A percentile compares a stretch with the other conserved stretches of the same genome.
Conservation (phyloP, 768 basidiomycete genomes). For the Phlegmacium glaucopus region DNA sequence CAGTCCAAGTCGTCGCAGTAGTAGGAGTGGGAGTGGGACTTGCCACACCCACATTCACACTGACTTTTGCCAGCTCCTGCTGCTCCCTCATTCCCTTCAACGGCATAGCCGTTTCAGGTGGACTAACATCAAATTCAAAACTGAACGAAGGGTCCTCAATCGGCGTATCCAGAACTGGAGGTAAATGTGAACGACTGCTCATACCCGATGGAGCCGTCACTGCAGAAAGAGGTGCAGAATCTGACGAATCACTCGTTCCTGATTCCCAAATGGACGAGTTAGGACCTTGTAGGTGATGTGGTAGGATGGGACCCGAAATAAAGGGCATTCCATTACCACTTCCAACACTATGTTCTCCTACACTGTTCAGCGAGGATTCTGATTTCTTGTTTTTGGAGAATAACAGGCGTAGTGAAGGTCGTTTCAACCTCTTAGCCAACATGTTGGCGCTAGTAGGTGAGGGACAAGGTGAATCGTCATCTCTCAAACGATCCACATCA, state of each 20-base stretch:
- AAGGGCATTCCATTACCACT: constrained; percentile 16
- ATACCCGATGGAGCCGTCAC: constrained; percentile 51
- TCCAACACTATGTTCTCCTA: constrained; percentile 8
- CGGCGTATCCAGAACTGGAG: constrained; percentile 54
- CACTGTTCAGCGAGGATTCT: constrained; percentile 37
- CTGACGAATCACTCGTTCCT: constrained; percentile 41
- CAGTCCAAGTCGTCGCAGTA: background rate
- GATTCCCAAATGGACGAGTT: constrained; percentile 14
- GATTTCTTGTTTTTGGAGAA: constrained; percentile 70
- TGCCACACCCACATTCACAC: background rate
- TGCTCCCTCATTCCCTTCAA: constrained; percentile 18
- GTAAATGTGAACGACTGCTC: constrained; percentile 36
- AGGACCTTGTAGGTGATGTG: constrained; percentile 24
- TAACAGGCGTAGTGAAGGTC: constrained; percentile 65
- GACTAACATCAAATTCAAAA: constrained; percentile 31
- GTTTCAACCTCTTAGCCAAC: constrained; percentile 45
- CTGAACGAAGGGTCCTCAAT: constrained; percentile 54
- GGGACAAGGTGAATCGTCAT: constrained; percentile 14
- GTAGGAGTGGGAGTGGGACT: too few species aligned
- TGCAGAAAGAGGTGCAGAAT: constrained; percentile 50
- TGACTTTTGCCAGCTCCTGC: constrained; percentile 3
- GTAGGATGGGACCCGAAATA: constrained; percentile 18
- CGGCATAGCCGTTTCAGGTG: constrained; percentile 24
- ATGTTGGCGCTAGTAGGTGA: constrained; percentile 27
- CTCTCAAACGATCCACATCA: constrained; percentile 8